phyloP scores from a whole-genome alignment of 352 stramenopile genomes.

The Phytophthora litchii region DNA sequence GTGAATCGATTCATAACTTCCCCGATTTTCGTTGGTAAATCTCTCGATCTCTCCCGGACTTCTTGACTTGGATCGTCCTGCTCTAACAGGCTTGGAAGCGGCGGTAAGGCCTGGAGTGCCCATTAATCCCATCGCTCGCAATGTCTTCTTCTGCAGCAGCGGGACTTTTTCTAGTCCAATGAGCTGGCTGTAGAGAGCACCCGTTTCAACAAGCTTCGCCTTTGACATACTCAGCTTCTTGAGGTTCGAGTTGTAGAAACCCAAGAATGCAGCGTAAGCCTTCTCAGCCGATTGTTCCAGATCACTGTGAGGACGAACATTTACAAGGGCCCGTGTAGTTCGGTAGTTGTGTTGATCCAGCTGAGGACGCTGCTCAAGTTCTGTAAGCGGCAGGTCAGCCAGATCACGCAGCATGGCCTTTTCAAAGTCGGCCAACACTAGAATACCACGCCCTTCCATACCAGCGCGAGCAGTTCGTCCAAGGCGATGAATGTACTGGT shows the following conservation, averaged over 20 bases:
- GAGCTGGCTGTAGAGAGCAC: slow-evolving; percentile 64
- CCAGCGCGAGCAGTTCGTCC: slow-evolving; percentile 92
- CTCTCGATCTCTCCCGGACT: slow-evolving; percentile 15
- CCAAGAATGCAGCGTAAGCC: slow-evolving; percentile 94
- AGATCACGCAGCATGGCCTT: slow-evolving; percentile 73
- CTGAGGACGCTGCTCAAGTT: slow-evolving; percentile 31
- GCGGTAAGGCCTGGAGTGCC: slow-evolving; percentile 64
- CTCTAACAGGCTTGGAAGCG: slow-evolving; percentile 24
- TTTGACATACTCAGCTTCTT: slow-evolving; percentile 64
- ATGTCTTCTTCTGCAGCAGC: slow-evolving; percentile 80
- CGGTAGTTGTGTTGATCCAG: slow-evolving; percentile 33
- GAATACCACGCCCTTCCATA: slow-evolving; percentile 80
- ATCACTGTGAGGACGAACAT: slow-evolving; percentile 43
- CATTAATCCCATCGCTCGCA: slow-evolving; percentile 85
- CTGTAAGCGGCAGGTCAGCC: slow-evolving; percentile 63
- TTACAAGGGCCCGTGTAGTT: slow-evolving; percentile 41
- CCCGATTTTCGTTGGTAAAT: slow-evolving; percentile 17
- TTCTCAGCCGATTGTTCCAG: slow-evolving; percentile 76
- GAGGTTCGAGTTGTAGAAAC: slow-evolving; percentile 93
- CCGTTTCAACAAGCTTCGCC: slow-evolving; percentile 71
- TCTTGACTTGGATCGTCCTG: slow-evolving; percentile 13
- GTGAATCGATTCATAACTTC: slow-evolving; percentile 24
- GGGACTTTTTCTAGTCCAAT: slow-evolving; percentile 74
- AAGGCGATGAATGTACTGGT: slow-evolving; percentile 96
- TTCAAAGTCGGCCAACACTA: slow-evolving; percentile 91